phyloP scores from a whole-genome alignment of 1,284 basidiomycete genomes.

The Cryptococcus maquisensis region DNA sequence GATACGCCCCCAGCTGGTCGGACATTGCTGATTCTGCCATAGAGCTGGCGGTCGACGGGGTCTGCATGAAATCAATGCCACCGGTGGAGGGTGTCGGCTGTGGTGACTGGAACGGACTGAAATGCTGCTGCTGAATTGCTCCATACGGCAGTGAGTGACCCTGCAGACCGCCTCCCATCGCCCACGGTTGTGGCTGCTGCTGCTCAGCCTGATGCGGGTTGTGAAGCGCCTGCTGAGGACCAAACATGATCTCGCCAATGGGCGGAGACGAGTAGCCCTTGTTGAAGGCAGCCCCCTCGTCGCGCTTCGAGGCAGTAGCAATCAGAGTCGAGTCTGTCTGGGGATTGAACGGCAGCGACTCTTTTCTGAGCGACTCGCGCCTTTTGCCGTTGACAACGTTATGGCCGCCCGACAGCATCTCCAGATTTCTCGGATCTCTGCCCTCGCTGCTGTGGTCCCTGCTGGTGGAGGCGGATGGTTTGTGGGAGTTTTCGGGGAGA shows the following conservation, averaged over 20 bases:
- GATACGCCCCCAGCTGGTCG: constrained; percentile 13
- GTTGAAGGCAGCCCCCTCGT: neutral
- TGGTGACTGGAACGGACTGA: constrained; percentile 10
- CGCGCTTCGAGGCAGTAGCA: constrained; percentile 18
- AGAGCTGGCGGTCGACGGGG: constrained; percentile 9
- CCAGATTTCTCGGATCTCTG: neutral
- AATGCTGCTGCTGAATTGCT: constrained; percentile 1
- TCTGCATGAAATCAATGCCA: constrained; percentile 5
- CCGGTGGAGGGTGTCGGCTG: constrained; percentile 6
- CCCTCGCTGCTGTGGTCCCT: neutral
- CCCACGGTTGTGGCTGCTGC: constrained; percentile 2
- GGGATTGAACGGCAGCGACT: constrained; percentile 40
- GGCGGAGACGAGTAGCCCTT: constrained; percentile 8
- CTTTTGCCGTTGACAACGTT: neutral
- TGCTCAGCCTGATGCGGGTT: constrained; percentile 3
- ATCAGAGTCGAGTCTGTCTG: constrained; percentile 35
- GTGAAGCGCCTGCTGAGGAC: neutral
- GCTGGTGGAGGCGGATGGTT: neutral
- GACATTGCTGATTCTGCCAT: constrained; percentile 7
- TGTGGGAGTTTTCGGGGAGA: too few species aligned
- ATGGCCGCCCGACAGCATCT: neutral
- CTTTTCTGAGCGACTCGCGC: constrained; percentile 21
- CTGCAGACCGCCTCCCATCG: neutral
- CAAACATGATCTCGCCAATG: constrained; percentile 24
- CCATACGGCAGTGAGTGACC: neutral